Evolutionary conservation across 768 basidiomycete genomes (phyloP).

Genomic region (Tulasnella sp.): DNA sequence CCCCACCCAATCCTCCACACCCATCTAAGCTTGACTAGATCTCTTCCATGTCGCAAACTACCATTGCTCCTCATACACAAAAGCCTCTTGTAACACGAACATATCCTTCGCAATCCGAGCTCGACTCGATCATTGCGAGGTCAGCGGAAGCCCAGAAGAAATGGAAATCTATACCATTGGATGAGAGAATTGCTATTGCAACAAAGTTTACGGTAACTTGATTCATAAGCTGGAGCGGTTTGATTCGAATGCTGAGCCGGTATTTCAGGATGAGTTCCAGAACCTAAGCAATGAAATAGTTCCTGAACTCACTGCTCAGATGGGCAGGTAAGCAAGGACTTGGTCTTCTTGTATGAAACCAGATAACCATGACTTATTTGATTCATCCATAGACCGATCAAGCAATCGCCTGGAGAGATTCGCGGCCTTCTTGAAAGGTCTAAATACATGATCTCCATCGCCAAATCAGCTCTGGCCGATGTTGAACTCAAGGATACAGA

Average conservation of each 20-base stretch:
- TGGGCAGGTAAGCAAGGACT: slow-evolving; percentile 62
- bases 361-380: too few relatives aligned
- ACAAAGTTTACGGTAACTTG: slow-evolving; percentile 52
- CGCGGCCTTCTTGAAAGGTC: slow-evolving; percentile 71
- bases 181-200: slow-evolving; percentile 57
- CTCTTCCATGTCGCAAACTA: slow-evolving; percentile 46
- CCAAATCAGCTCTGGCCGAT: slow-evolving; percentile 58
- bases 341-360: not conserved
- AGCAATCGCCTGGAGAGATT: slow-evolving; percentile 67
- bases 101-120: slow-evolving; percentile 47
- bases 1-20: too few relatives aligned
- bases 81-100: slow-evolving; percentile 49
- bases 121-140: slow-evolving; percentile 45
- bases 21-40: too few relatives aligned
- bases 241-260: not conserved
- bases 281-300: slow-evolving; percentile 47
- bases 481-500: slow-evolving; percentile 62
- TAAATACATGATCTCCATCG: slow-evolving; percentile 74
- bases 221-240: slow-evolving; percentile 23
- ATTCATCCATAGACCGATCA: slow-evolving; percentile 46
- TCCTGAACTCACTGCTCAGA: slow-evolving; percentile 69
- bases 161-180: slow-evolving; percentile 50
- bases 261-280: slow-evolving; percentile 37
- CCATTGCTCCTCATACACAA: slow-evolving; percentile 72
- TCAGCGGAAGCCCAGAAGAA: slow-evolving; percentile 55